A percentile compares a stretch with the other conserved stretches of the same genome.
These are phyloP conservation scores for Orbilia brochopaga DNA, from an alignment of 2,329 filamentous ascomycete genomes.

Conservation along the genomic window DNA sequence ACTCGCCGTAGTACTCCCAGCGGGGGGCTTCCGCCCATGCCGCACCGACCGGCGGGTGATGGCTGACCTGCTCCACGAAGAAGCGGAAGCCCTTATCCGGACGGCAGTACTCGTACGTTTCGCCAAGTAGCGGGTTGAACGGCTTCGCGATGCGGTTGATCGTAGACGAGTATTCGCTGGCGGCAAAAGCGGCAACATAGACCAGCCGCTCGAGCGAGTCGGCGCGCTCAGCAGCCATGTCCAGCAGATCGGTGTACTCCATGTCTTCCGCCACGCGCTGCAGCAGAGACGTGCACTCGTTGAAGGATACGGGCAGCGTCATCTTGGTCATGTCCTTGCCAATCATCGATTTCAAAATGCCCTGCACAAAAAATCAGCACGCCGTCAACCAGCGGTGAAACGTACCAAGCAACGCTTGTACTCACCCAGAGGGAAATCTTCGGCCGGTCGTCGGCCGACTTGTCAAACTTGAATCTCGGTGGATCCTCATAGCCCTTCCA, in stretches of 20 bases:
- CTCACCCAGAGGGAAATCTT: slow-evolving; percentile 95
- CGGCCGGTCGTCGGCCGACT: slow-evolving; percentile 89
- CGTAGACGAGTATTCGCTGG: slow-evolving; percentile 94
- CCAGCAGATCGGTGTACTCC: slow-evolving; percentile 93
- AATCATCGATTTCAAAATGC: slow-evolving; percentile 98
- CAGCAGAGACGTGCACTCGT: slow-evolving; percentile 93
- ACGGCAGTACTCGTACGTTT: slow-evolving; percentile 94
- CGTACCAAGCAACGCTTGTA: slow-evolving; percentile 43
- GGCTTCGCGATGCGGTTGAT: slow-evolving; percentile 97
- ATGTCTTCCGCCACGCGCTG: slow-evolving; percentile 97
- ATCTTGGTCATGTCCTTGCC: slow-evolving; percentile 99
- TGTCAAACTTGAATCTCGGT: slow-evolving; percentile 76
- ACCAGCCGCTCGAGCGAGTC: slow-evolving; percentile 92
- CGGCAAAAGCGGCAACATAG: slow-evolving; percentile 93
- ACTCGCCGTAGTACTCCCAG: slow-evolving; percentile 98
- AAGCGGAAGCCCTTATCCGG: slow-evolving; percentile 98
- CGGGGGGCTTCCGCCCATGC: slow-evolving; percentile 89
- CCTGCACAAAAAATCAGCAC: slow-evolving; percentile 62
- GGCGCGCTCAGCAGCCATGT: slow-evolving; percentile 80
- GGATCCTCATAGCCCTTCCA: slow-evolving; percentile 93
- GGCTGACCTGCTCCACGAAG: slow-evolving; percentile 97
- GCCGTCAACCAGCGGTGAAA: slow-evolving; percentile 52
- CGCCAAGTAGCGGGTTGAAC: slow-evolving; percentile 93
- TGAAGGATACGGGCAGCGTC: slow-evolving; percentile 97
- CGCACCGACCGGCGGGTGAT: slow-evolving; percentile 93